Conservation (phyloP, 2,329 filamentous ascomycete genomes). For the Metarhizium rileyi region DNA sequence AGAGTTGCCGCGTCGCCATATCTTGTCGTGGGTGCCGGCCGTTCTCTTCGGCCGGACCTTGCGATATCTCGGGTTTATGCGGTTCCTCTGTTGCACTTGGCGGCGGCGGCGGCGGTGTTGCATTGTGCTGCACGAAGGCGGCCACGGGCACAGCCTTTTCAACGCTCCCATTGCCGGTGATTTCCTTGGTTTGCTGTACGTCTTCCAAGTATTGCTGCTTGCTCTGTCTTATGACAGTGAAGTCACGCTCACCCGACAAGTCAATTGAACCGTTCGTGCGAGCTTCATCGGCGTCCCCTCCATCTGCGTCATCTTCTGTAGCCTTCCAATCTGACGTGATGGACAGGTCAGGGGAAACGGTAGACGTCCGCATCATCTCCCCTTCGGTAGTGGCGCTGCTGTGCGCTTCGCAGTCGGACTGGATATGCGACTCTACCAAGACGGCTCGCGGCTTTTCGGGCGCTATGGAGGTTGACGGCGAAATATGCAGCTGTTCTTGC, state of each 20-base stretch:
- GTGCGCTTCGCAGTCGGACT: neutral
- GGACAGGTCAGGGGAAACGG: constrained; percentile 9
- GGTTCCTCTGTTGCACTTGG: neutral
- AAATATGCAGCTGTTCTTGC: neutral
- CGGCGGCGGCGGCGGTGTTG: neutral
- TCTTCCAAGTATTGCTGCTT: neutral
- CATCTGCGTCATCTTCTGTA: neutral
- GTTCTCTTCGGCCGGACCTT: neutral
- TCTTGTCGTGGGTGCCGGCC: neutral
- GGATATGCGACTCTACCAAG: neutral
- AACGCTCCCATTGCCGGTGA: neutral
- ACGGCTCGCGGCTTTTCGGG: neutral
- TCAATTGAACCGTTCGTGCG: neutral
- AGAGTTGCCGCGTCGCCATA: too few relatives aligned
- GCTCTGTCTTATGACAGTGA: constrained; percentile 3
- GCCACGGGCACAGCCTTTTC: neutral
- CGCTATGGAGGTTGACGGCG: neutral
- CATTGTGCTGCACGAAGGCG: neutral
- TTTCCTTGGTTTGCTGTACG: neutral
- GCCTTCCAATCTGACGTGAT: constrained; percentile 2
- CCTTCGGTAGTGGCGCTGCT: neutral
- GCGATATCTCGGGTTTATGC: neutral
- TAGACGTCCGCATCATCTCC: constrained; percentile 1
- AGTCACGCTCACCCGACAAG: neutral
- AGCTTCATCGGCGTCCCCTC: neutral